Base-by-base conservation (phyloP, 805 yeast genomes). In the Ogataea minuta region DNA sequence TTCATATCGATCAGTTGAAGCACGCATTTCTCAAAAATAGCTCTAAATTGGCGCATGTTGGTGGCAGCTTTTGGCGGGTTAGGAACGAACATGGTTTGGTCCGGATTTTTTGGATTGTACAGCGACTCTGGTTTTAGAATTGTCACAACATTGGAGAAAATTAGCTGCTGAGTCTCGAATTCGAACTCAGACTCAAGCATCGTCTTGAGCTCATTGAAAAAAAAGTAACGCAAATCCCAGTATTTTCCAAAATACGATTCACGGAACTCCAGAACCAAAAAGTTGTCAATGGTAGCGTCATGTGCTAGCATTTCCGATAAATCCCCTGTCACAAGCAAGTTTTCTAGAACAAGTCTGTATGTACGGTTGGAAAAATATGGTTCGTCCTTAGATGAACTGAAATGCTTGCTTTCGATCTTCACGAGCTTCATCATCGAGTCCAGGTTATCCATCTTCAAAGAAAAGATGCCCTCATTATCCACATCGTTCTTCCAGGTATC, bases 141-240 rank as follows among this genome's bases (percentile, higher is more conserved):
- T 3, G 76, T 62, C 42, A 67, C 51, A 36, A 60, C 59, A 41
- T 72, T 74, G 6, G 75, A 56, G 41, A 67, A 67, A 6, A 69
- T 48, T 4, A 57, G 17, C 34, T 40, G 47, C 24, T 40, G 23
- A n/a, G 12, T 23, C n/a, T 31, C 25, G 4, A 7, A 15, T 12
- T 39, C 37, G 9, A 12, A 24, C 7, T 32, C 34, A 8, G 36
- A 10, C 12, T 39, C 45, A 2, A 61, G 32, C 2, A 53, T 41
- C 4, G 57, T 54, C 25, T 43, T 49, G 15, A 79, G 57, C 49
- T 74, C 79, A 26, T 70, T 65, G 54, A 82, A 78, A 49, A 86
- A 81, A 54, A 81, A 84, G 56, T 69, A 87, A 50, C 89, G 86
- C 41, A 91, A 62, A 58, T 91, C 99, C 68, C 85, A 85, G 59